A percentile compares a stretch with the other conserved stretches of the same genome.
phyloP scores from a whole-genome alignment of 2,329 filamentous ascomycete genomes.

The Hypocreales sp. region DNA sequence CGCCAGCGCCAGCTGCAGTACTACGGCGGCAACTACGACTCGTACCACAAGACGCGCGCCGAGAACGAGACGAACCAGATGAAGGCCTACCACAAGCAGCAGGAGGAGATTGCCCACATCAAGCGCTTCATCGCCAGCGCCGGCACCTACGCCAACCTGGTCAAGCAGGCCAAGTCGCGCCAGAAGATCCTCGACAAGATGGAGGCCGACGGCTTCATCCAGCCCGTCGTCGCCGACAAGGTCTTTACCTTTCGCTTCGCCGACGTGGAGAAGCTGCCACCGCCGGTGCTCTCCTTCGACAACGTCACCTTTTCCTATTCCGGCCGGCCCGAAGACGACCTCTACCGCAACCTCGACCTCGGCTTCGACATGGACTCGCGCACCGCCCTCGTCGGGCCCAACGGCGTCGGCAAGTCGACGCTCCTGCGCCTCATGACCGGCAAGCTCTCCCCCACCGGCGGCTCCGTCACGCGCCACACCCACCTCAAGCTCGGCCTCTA shows the following conservation, averaged over 20 bases:
- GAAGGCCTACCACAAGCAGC: conserved; percentile 98
- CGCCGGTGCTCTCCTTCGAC: conserved; percentile 90
- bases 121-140: conserved; percentile 99
- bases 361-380: conserved; percentile 99
- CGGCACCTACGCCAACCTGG: conserved; percentile 98
- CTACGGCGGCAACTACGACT: conserved; percentile 99
- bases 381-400: conserved; percentile 91
- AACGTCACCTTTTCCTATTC: conserved; percentile 98
- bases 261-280: conserved; percentile 97
- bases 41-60: conserved; percentile 81
- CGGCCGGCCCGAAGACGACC: conserved; percentile 71
- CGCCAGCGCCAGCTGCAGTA: conserved; percentile 75
- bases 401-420: conserved; percentile 98
- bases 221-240: conserved; percentile 69
- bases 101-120: conserved; percentile 98
- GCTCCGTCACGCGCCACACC: conserved; percentile 78
- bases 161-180: conserved; percentile 94
- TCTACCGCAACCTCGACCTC: conserved; percentile 93
- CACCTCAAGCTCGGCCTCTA: conserved; percentile 98
- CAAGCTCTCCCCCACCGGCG: conserved; percentile 72
- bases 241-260: conserved; percentile 98
- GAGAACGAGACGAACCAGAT: conserved; percentile 97
- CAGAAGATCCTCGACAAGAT: conserved; percentile 99
- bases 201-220: conserved; percentile 98
- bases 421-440: conserved; percentile 93